Evolutionary conservation across 164 flowering plant species (phyloP), one percentile per base, ranked within the genome.

Genomic region (Liquidambar formosana): DNA sequence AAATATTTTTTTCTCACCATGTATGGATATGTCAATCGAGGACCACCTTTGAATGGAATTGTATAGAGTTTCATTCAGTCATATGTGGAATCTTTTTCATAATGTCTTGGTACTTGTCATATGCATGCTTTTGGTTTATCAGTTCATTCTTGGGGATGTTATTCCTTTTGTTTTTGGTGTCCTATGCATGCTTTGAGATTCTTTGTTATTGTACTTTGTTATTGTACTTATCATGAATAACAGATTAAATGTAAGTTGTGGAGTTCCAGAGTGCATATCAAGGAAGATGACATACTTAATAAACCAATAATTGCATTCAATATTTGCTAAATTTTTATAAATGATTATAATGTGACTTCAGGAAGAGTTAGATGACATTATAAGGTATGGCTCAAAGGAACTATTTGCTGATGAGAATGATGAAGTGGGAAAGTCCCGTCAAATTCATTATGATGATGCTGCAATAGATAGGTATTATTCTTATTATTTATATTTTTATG

Each of bases 321-420:
- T 9, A 25, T 15, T 48, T 25, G 22, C 8, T 54, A 15, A 61
- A 18, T 1, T 14, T 43, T 23, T 8, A 54, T 43, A 57, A 53
- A 38, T 66, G 19, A 27, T 66, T 57, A 38, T 13, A 11, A 5
- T 45, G 54, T 45, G 45, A 15, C 10, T 67, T 62, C 73, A 95
- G 99, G 99, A 95, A 82, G 98, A 95, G 84, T 79, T 95, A 65
- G 98, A 95, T 82, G 99, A 95, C 83, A 95, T 95, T 71, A 91
- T 95, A 68, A 82, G 99, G 71, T 93, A 93, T 79, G 99, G 99
- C 8, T 91, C 99, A 54, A 89, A 88, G 78, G 99, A 95, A 80
- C 78, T 95, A 38, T 95, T 95, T 86, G 89, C 87, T 69, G 99
- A 95, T 75, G 99, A 95, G 65, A 84, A 82, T 79, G 98, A 93